Percentiles rank a stretch among this genome's conserved stretches.
phyloP scores from a whole-genome alignment of 2,329 filamentous ascomycete species.

The Ilyonectria mors-panacis region DNA sequence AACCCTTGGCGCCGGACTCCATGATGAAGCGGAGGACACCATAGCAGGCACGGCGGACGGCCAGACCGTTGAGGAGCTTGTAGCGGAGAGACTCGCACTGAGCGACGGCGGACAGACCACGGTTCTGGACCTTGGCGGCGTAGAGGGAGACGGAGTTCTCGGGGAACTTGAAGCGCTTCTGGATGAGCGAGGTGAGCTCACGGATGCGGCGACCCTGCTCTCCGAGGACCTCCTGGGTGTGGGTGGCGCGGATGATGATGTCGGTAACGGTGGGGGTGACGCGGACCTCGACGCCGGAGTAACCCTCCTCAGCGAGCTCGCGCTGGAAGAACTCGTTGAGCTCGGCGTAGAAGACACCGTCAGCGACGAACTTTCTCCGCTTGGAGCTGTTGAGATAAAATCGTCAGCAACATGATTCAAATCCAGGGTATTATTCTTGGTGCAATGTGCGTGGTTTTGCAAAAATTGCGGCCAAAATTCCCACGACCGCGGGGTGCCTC shows the following conservation, averaged over 20 bases:
- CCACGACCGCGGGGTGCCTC: slow-evolving; percentile 18
- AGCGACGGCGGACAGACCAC: slow-evolving; percentile 98
- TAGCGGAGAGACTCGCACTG: slow-evolving; percentile 99
- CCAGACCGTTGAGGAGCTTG: slow-evolving; percentile 99
- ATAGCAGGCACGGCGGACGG: slow-evolving; percentile 98
- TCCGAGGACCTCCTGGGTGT: slow-evolving; percentile 99
- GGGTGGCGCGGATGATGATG: slow-evolving; percentile 99
- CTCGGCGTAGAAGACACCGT: slow-evolving; percentile 99
- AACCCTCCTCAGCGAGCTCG: slow-evolving; percentile 99
- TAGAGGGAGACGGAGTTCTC: slow-evolving; percentile 99
- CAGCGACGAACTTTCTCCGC: slow-evolving; percentile 94
- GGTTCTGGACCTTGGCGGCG: slow-evolving; percentile 99
- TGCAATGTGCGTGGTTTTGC: slow-evolving; percentile 18
- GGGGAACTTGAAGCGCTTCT: slow-evolving; percentile 99
- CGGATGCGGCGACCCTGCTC: slow-evolving; percentile 99
- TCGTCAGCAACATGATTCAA: slow-evolving; percentile 39
- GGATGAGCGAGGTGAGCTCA: slow-evolving; percentile 99
- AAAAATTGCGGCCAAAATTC: slow-evolving; percentile 7
- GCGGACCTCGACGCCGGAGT: slow-evolving; percentile 99
- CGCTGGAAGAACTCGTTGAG: slow-evolving; percentile 99
- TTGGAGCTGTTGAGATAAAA: slow-evolving; percentile 75
- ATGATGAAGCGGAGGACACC: slow-evolving; percentile 99
- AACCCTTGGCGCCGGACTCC: slow-evolving; percentile 99
- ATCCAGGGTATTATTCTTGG: not conserved
- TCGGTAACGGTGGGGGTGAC: slow-evolving; percentile 99